Evolutionary conservation across 257 asterid genomes (phyloP), one percentile per base, ranked within the genome.

Genomic region (Plantago major): DNA sequence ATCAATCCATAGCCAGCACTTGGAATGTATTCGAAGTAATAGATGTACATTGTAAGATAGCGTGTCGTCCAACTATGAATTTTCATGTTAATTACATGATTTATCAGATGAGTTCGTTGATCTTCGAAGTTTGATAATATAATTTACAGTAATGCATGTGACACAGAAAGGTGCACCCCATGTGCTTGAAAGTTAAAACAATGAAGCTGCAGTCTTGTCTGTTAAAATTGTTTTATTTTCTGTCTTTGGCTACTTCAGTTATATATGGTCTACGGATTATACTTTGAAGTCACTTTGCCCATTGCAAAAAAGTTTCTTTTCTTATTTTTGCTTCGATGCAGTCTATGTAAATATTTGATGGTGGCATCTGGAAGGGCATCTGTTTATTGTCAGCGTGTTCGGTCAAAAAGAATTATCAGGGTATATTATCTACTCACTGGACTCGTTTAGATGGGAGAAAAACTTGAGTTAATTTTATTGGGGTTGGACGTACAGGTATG

Each of bases 351-450:
- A 71, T 86, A 89, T 80, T 82, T 92, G 67, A 80, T 86, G 95
- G 93, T 92, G 75, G 99, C 98, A 57, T 82, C 95, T 42, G 97
- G 95, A 66, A 76, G 85, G 76, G 95, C 95, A 62, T 89, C 95
- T 3, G 92, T 79, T 60, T 92, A 78, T 81, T 72, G 84, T 58
- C 82, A 55, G 38, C 88, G 84, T 49, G 74, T 79, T 57, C 76
- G 74, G 79, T 64, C 82, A 64, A 59, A 68, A 65, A 70, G 56
- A 53, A 74, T 54, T 44, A 78, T 86, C 59, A 86, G 71, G 95
- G 94, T 89, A 74, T 19, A 48, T 38, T n/a, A n/a, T 28, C 42
- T 45, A 59, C 11, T 52, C 46, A 17, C 10, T 47, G 46, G 64
- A 37, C 64, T 45, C 60, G 45, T 14, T 17, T 64, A 55, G 66